Conservation (phyloP, 192 early-diverging fungal genomes). For the Linnemannia exigua region DNA sequence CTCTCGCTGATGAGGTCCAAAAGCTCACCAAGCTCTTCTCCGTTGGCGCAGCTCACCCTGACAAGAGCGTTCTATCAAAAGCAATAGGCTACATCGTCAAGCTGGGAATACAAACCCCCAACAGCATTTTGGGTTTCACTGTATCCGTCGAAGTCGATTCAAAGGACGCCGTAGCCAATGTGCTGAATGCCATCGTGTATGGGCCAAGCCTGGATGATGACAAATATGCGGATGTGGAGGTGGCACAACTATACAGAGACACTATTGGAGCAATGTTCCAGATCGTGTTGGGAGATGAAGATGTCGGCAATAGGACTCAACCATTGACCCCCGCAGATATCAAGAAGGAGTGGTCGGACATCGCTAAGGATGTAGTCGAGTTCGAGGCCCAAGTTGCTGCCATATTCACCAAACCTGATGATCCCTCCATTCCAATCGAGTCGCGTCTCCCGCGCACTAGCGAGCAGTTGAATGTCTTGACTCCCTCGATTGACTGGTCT, state of each 20-base stretch:
- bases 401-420: background rate
- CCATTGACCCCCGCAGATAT: background rate
- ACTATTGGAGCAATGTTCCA: slow-evolving; percentile 58
- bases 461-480: slow-evolving; percentile 21
- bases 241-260: slow-evolving; percentile 49
- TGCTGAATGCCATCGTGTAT: background rate
- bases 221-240: slow-evolving; percentile 48
- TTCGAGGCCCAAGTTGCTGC: slow-evolving; percentile 67
- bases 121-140: background rate
- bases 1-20: slow-evolving; percentile 44
- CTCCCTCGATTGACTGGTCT: slow-evolving; percentile 58
- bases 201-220: slow-evolving; percentile 61
- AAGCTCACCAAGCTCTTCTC: slow-evolving; percentile 41
- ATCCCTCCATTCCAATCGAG: background rate
- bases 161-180: background rate
- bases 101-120: background rate
- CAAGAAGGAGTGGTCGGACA: slow-evolving; percentile 19
- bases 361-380: slow-evolving; percentile 59
- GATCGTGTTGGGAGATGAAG: slow-evolving; percentile 11
- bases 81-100: slow-evolving; percentile 13
- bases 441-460: background rate
- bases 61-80: slow-evolving; percentile 9
- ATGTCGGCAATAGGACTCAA: background rate
- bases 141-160: background rate
- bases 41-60: background rate